phyloP scores from a whole-genome alignment of 2,329 filamentous ascomycete species.

The Corynespora cassiicola region DNA sequence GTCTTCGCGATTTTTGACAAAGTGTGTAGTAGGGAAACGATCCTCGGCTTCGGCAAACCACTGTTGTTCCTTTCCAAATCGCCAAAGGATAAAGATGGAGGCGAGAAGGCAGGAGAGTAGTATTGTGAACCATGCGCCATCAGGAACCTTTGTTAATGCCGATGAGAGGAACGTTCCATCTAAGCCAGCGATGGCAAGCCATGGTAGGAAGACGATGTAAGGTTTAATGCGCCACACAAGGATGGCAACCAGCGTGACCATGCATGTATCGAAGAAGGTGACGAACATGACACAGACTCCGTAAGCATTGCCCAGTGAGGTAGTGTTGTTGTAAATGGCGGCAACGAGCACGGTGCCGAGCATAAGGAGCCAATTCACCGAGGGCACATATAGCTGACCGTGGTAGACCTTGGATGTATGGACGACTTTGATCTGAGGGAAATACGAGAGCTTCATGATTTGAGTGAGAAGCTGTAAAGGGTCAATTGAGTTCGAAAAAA shows the following conservation, averaged over 20 bases:
- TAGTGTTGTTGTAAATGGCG: slow-evolving; percentile 73
- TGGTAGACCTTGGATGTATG: slow-evolving; percentile 75
- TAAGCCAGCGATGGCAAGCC: slow-evolving; percentile 68
- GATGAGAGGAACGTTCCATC: slow-evolving; percentile 75
- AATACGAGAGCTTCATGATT: slow-evolving; percentile 76
- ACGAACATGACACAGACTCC: slow-evolving; percentile 82
- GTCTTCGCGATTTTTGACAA: slow-evolving; percentile 44
- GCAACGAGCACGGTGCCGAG: slow-evolving; percentile 77
- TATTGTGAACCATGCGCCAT: slow-evolving; percentile 81
- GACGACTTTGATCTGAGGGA: slow-evolving; percentile 75
- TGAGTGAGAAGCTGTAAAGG: slow-evolving; percentile 63
- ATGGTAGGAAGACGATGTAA: slow-evolving; percentile 66
- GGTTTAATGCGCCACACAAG: slow-evolving; percentile 73
- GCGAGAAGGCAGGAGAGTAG: slow-evolving; percentile 68
- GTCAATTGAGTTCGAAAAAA: slow-evolving; percentile 24
- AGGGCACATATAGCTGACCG: slow-evolving; percentile 77
- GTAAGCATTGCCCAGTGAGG: slow-evolving; percentile 72
- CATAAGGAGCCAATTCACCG: slow-evolving; percentile 80
- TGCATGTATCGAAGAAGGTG: slow-evolving; percentile 77
- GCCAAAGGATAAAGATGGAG: slow-evolving; percentile 74
- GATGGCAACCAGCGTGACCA: slow-evolving; percentile 74
- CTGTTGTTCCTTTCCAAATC: slow-evolving; percentile 79
- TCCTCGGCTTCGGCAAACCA: slow-evolving; percentile 74
- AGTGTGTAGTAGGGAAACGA: slow-evolving; percentile 53
- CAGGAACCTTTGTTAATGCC: slow-evolving; percentile 73